Evolutionary conservation across 345 rosid genomes (phyloP), one percentile per base, ranked within the genome.

Genomic region (Microcos paniculata): DNA sequence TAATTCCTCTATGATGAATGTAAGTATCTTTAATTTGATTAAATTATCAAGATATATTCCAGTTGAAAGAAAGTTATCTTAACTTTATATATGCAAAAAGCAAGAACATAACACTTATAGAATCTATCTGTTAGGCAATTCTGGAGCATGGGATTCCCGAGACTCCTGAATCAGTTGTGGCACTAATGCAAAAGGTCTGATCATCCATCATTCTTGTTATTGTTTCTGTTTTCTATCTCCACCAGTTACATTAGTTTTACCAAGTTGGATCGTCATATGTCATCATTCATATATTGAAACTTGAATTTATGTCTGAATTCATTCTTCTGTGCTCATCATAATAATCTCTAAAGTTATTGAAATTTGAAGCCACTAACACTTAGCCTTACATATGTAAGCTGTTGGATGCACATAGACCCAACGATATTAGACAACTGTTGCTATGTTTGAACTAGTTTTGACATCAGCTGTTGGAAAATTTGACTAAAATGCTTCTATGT

Each of bases 1-100:
- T 78, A 96, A 93, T 76, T 89, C 96, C 4, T 93, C 96, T 69
- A 84, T 92, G 62, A 88, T 96, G 86, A 92, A 93, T 87, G 99
- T 93, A 79, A 89, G 92, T 31, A 45, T 38, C 78, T 76, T 51
- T 26, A 53, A 26, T 59, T 16, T 58, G 35, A 21, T 4, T 28
- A 51, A 68, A 11, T 19, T 24, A 23, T 13, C 62, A 6, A 35
- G 40, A 24, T 42, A 21, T 31, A 43, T 59, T 9, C 28, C 33
- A 9, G n/a, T 1, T 31, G 70, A 19, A 16, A 53, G 49, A 53
- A 30, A 40, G 21, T 33, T 53, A 38, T 46, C 51, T 38, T 52
- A 11, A 65, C 3, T 40, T 40, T 46, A 56, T 45, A 23, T 35
- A 49, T 43, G n/a, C 51, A 40, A 57, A 80, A 66, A 70, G n/a